Base-by-base conservation (phyloP, 345 rosid genomes). In the Theobroma cacao region DNA sequence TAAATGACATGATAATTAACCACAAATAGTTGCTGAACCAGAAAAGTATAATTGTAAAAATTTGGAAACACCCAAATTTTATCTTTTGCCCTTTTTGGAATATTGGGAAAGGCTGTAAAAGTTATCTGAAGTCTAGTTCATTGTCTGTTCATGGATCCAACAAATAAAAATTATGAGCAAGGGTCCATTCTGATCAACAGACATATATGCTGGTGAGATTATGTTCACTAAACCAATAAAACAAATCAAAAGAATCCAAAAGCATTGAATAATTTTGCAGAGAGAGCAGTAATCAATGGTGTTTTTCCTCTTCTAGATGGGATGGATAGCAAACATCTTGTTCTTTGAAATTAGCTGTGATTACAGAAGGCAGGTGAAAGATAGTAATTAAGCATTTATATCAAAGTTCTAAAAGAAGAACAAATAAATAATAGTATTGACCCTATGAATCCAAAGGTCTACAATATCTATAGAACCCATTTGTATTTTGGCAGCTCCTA, bases 401-500 rank as follows among this genome's bases (percentile, higher is more conserved):
- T 43, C 14, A 43, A 38, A 28, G 28, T 20, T 3, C n/a, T 33
- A 50, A 69, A 18, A 18, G 20, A 7, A 41, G 24, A 0, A 68
- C 10, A 58, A 24, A 41, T 5, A 0, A 34, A 30, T 2, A 72
- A 63, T 20, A 18, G 18, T 14, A 43, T 47, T 76, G 28, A 47
- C 33, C 59, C 63, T 18, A 48, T 33, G 69, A 79, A 60, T 75
- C 79, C 74, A 79, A 62, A 68, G 55, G 33, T 15, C 48, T 72
- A 75, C 78, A 69, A 40, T 72, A 84, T 84, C 81, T 85, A 24
- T 68, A 67, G 6, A 85, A 68, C 62, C 84, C 88, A 62, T 43
- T 61, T 36, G 74, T 28, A 30, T 53, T 86, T 71, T 82, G 82
- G 67, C 92, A 89, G 64, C 85, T 82, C 65, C 80, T 74, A 82